Evolutionary conservation across 768 basidiomycete genomes (phyloP).

Genomic region (Xerocomellus dryophilus): DNA sequence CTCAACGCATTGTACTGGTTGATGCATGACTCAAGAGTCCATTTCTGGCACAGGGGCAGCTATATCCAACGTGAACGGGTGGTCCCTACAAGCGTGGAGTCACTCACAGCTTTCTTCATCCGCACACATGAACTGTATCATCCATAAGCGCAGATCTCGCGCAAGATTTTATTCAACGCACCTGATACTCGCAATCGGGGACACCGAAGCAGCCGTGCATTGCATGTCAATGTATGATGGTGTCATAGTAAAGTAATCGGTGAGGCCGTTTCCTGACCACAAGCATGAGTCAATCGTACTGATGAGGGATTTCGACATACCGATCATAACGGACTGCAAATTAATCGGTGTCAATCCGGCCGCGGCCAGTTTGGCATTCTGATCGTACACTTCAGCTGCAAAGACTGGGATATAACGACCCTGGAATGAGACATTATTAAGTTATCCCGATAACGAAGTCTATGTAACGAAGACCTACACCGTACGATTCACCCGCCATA

Average conservation of each 20-base stretch:
- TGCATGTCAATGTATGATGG: slow-evolving; percentile 50
- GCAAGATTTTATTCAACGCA: background rate
- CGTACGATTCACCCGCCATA: slow-evolving; percentile 58
- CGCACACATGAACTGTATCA: slow-evolving; percentile 35
- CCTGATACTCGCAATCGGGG: slow-evolving; percentile 42
- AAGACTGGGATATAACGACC: slow-evolving; percentile 53
- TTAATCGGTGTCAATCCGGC: slow-evolving; percentile 52
- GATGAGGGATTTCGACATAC: slow-evolving; percentile 23
- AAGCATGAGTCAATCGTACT: background rate
- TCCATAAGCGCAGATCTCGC: background rate
- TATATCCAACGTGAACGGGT: slow-evolving; percentile 24
- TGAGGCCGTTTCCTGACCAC: slow-evolving; percentile 40
- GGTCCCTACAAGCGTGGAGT: background rate
- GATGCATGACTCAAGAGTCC: slow-evolving; percentile 57
- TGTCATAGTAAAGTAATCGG: slow-evolving; percentile 35
- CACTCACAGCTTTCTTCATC: slow-evolving; percentile 42
- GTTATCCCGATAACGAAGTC: background rate
- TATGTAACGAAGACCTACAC: slow-evolving; percentile 28
- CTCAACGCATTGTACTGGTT: slow-evolving; percentile 63
- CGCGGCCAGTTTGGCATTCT: slow-evolving; percentile 39
- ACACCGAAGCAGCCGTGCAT: slow-evolving; percentile 51
- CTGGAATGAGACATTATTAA: slow-evolving; percentile 24
- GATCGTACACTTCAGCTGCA: slow-evolving; percentile 47
- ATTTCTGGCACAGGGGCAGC: slow-evolving; percentile 69
- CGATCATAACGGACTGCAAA: slow-evolving; percentile 48